Evolutionary conservation across 768 basidiomycete genomes (phyloP).

Genomic region (Podaxis sp.): DNA sequence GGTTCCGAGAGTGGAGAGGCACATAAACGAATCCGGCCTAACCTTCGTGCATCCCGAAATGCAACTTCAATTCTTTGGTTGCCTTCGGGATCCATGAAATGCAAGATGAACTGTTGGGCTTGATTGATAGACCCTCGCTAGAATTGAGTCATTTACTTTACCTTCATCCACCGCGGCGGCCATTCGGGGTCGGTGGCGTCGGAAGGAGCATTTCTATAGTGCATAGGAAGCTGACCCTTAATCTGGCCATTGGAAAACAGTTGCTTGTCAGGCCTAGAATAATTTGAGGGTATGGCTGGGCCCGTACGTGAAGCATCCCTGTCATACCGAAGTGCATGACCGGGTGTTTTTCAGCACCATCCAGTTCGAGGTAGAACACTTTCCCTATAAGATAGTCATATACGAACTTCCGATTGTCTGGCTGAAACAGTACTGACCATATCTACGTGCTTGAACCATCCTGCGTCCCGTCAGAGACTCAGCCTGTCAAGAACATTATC

Average conservation of each 20-base stretch:
- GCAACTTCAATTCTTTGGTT: slow-evolving; percentile 53
- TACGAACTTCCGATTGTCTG: background rate
- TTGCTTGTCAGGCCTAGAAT: background rate
- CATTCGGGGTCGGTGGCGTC: slow-evolving; percentile 42
- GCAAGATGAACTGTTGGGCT: slow-evolving; percentile 55
- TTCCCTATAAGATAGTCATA: slow-evolving; percentile 40
- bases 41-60: slow-evolving; percentile 69
- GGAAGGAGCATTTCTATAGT: slow-evolving; percentile 49
- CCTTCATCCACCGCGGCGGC: slow-evolving; percentile 73
- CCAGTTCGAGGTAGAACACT: slow-evolving; percentile 65
- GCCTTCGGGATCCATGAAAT: slow-evolving; percentile 43
- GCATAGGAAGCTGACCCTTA: slow-evolving; percentile 45
- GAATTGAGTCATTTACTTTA: slow-evolving; percentile 18
- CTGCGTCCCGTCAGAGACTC: slow-evolving; percentile 51
- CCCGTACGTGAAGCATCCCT: slow-evolving; percentile 64
- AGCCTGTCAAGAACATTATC: slow-evolving; percentile 37
- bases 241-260: slow-evolving; percentile 28
- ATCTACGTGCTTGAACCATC: slow-evolving; percentile 48
- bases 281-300: slow-evolving; percentile 19
- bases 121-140: background rate
- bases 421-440: slow-evolving; percentile 37
- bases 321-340: slow-evolving; percentile 87
- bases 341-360: slow-evolving; percentile 59
- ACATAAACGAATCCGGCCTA: slow-evolving; percentile 69
- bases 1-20: slow-evolving; percentile 56